Evolutionary conservation across 345 rosid species (phyloP).

Genomic region (Tarenaya hassleriana): DNA sequence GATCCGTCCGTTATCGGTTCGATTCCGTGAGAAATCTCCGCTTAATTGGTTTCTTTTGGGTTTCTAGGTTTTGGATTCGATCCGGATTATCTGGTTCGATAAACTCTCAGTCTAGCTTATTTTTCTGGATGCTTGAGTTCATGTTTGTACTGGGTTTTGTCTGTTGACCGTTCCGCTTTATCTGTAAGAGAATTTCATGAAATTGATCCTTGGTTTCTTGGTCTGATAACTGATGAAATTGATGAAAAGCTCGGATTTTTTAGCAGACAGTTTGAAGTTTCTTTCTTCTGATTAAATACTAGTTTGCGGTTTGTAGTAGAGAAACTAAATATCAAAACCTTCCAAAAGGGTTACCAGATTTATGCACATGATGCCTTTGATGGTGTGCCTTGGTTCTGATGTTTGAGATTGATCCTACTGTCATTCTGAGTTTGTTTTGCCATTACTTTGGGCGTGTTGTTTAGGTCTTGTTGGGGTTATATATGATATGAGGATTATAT

Average conservation of each 20-base stretch:
- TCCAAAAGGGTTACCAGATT: no score
- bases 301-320: no score
- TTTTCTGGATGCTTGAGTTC: not conserved
- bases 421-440: not conserved
- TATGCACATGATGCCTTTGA: no score
- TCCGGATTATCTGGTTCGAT: slow-evolving; percentile 1
- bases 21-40: slow-evolving; percentile 7
- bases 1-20: not conserved
- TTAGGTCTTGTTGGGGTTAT: not conserved
- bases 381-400: not conserved
- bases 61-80: slow-evolving; percentile 3
- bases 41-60: not conserved
- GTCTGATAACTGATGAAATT: no score
- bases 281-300: no score
- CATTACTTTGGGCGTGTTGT: no score
- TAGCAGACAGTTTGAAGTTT: no score
- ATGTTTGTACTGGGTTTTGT: slow-evolving; percentile 16
- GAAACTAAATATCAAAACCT: no score
- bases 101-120: slow-evolving; percentile 1
- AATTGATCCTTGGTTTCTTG: no score
- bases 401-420: not conserved
- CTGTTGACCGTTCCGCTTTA: slow-evolving; percentile 6
- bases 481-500: not conserved
- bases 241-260: no score
- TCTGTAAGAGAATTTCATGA: no score